phyloP scores from a whole-genome alignment of 257 asterid species.

The Gynochthodes officinalis region DNA sequence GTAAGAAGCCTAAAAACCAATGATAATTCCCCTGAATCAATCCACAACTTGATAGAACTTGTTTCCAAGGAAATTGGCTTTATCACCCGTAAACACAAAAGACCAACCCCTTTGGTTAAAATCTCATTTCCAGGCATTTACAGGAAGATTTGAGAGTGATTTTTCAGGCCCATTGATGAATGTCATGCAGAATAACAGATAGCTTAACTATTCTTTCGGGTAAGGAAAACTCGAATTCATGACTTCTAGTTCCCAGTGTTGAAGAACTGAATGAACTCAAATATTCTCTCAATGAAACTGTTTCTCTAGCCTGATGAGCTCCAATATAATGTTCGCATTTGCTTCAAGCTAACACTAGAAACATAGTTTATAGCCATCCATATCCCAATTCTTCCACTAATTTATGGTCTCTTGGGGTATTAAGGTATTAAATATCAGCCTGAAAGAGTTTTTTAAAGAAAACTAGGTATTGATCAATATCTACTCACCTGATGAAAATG shows the following conservation, averaged over 20 bases:
- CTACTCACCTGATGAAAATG: conserved; percentile 81
- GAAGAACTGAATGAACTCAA: not conserved
- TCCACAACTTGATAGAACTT: not conserved
- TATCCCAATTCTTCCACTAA: not conserved
- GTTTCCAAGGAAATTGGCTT: too few relatives aligned
- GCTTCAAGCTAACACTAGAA: too few relatives aligned
- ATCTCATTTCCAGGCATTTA: not conserved
- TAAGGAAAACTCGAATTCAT: not conserved
- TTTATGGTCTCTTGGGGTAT: not conserved
- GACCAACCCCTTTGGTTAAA: not conserved
- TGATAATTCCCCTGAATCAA: too few relatives aligned
- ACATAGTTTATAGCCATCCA: not conserved
- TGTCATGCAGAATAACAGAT: too few relatives aligned
- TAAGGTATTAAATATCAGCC: not conserved
- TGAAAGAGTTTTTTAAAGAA: not conserved
- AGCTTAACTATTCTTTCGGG: not conserved
- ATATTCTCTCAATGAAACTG: not conserved
- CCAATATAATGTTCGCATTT: too few relatives aligned
- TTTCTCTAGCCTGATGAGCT: not conserved
- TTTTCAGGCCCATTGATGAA: too few relatives aligned
- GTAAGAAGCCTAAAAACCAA: not conserved
- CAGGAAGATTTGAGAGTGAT: not conserved
- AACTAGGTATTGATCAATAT: not conserved
- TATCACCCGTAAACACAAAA: not conserved
- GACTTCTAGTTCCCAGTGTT: not conserved